Percentiles rank a stretch among this genome's conserved stretches.
Conservation (phyloP, 345 rosid species). For the Eucalyptus melliodora region DNA sequence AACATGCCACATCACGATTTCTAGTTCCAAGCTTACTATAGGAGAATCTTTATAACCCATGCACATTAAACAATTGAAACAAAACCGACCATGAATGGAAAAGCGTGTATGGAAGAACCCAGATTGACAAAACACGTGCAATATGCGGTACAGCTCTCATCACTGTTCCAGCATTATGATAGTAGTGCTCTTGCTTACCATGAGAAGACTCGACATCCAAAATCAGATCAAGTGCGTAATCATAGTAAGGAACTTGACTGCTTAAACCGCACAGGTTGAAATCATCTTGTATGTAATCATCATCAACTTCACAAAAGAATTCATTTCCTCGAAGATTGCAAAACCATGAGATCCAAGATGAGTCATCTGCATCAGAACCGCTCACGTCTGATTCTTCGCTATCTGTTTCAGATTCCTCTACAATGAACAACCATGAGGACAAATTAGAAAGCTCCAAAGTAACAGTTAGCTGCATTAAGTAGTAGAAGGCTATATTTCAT, state of each 20-base stretch:
- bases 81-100: background rate
- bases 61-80: background rate
- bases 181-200: slow-evolving; percentile 27
- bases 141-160: background rate
- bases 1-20: background rate
- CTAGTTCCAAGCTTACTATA: background rate
- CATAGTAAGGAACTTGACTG: slow-evolving; percentile 96
- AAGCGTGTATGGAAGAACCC: background rate
- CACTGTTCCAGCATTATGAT: background rate
- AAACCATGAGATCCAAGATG: slow-evolving; percentile 96
- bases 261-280: slow-evolving; percentile 92
- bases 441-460: background rate
- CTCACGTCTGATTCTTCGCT: slow-evolving; percentile 94
- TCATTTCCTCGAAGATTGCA: slow-evolving; percentile 94
- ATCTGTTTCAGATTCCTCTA: slow-evolving; percentile 87
- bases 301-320: slow-evolving; percentile 98
- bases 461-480: background rate
- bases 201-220: slow-evolving; percentile 93
- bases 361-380: slow-evolving; percentile 97
- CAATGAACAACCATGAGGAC: background rate
- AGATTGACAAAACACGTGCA: background rate
- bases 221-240: slow-evolving; percentile 95
- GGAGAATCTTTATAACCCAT: background rate
- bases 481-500: background rate
- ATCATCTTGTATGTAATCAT: slow-evolving; percentile 97